These are phyloP conservation scores for Lichtheimia ornata DNA, from an alignment of 371 early-diverging fungal species.

Conservation along the genomic window DNA sequence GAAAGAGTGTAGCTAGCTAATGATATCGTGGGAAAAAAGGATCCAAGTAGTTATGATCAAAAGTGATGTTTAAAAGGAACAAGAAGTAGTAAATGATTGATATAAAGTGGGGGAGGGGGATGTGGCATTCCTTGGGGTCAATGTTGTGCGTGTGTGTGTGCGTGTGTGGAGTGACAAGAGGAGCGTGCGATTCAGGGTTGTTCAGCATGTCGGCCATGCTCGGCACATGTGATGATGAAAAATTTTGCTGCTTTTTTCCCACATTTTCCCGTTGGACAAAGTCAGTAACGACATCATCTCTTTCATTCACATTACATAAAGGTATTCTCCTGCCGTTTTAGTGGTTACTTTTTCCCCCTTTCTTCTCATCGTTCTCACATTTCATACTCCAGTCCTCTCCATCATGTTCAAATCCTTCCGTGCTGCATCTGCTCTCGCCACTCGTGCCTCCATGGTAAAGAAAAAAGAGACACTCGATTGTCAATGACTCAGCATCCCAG, in stretches of 20 bases:
- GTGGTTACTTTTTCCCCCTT: background rate
- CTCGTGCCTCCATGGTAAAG: constrained; percentile 56
- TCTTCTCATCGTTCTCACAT: background rate
- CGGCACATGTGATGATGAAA: constrained; percentile 14
- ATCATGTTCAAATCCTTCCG: constrained; percentile 60
- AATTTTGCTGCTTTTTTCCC: constrained; percentile 8
- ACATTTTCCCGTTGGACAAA: constrained; percentile 8
- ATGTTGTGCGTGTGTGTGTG: background rate
- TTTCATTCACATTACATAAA: constrained; percentile 2
- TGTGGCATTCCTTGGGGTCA: background rate
- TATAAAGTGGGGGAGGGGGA: background rate
- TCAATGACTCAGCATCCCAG: background rate
- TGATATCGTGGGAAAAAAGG: background rate
- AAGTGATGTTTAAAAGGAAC: too few species aligned
- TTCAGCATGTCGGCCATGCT: constrained; percentile 7
- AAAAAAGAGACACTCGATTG: background rate
- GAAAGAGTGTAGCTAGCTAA: background rate
- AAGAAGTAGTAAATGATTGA: background rate
- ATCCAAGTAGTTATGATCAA: background rate
- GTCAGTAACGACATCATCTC: background rate
- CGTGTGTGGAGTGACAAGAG: background rate
- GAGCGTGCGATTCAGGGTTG: too few species aligned
- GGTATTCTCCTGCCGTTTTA: background rate
- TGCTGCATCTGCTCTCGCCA: constrained; percentile 53
- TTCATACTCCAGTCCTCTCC: constrained; percentile 3